These are phyloP conservation scores for Ophiorrhiza pumila DNA, from an alignment of 257 asterid genomes.

Conservation along the genomic window DNA sequence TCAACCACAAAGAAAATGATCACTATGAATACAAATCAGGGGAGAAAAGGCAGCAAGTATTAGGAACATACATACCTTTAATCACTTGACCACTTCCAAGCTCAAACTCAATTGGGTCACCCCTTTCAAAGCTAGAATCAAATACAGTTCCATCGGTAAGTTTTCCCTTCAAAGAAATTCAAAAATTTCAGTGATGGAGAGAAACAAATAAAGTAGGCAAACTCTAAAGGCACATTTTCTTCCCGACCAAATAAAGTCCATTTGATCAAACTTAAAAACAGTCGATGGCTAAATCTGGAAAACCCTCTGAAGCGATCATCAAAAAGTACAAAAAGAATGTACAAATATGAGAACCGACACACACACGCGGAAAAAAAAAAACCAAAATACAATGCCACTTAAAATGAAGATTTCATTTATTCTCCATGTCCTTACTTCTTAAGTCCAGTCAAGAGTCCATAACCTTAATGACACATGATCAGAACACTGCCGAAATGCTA, in stretches of 20 bases:
- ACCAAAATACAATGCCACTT: not conserved
- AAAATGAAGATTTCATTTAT: not conserved
- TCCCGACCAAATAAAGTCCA: not conserved
- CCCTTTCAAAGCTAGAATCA: conserved; percentile 93
- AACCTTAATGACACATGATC: not conserved
- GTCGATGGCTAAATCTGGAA: not conserved
- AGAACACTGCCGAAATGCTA: not conserved
- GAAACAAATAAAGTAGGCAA: not conserved
- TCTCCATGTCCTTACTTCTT: not conserved
- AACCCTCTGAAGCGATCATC: not conserved
- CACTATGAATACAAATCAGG: too few relatives aligned
- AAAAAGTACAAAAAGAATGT: not conserved
- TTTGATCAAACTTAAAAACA: not conserved
- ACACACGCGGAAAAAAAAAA: not conserved
- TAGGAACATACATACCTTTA: conserved; percentile 47
- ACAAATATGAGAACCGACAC: not conserved
- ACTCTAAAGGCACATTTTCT: not conserved
- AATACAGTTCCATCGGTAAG: conserved; percentile 98
- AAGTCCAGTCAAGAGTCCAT: not conserved
- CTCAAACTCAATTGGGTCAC: conserved; percentile 89
- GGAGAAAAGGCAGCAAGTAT: not conserved
- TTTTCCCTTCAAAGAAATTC: conserved; percentile 58
- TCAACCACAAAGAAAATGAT: not conserved
- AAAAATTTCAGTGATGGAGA: not conserved
- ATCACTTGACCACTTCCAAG: conserved; percentile 96